These are phyloP conservation scores for Suillus subalutaceus DNA, from an alignment of 768 basidiomycete genomes.

Conservation along the genomic window DNA sequence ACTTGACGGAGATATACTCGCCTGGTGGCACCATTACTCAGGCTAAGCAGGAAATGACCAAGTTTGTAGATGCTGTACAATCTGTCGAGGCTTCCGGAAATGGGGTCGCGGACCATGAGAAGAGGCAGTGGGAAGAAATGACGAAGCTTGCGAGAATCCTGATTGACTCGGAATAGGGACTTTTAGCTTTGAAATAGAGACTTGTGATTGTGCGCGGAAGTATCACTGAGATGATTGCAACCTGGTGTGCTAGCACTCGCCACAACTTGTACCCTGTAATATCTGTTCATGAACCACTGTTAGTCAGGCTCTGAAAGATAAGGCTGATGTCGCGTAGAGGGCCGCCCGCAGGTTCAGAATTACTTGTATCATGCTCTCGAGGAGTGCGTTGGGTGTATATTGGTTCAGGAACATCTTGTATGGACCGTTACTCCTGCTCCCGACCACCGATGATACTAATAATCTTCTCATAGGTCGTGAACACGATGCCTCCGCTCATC, in stretches of 20 bases:
- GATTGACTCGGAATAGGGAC: constrained; percentile 13
- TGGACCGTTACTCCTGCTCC: constrained; percentile 14
- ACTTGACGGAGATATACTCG: constrained; percentile 22
- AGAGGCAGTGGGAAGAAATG: constrained; percentile 23
- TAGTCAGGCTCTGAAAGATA: background rate
- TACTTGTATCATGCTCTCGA: background rate
- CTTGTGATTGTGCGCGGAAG: background rate
- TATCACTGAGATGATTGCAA: background rate
- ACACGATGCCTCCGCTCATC: constrained; percentile 92
- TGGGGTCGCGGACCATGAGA: constrained; percentile 19
- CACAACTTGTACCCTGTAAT: background rate
- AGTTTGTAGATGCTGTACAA: constrained; percentile 19
- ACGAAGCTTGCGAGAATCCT: constrained; percentile 21
- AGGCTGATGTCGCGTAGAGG: background rate
- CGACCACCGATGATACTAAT: constrained; percentile 52
- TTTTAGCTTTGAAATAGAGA: background rate
- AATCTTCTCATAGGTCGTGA: constrained; percentile 88
- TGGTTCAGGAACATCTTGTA: background rate
- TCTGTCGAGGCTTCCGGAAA: constrained; percentile 16
- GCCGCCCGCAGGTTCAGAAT: background rate
- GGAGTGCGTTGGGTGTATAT: background rate
- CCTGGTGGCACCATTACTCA: constrained; percentile 15
- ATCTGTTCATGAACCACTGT: background rate
- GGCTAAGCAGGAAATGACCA: constrained; percentile 12
- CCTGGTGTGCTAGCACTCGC: background rate